Base-by-base conservation (phyloP, 2,329 filamentous ascomycete genomes). In the Phialemoniopsis sp. region DNA sequence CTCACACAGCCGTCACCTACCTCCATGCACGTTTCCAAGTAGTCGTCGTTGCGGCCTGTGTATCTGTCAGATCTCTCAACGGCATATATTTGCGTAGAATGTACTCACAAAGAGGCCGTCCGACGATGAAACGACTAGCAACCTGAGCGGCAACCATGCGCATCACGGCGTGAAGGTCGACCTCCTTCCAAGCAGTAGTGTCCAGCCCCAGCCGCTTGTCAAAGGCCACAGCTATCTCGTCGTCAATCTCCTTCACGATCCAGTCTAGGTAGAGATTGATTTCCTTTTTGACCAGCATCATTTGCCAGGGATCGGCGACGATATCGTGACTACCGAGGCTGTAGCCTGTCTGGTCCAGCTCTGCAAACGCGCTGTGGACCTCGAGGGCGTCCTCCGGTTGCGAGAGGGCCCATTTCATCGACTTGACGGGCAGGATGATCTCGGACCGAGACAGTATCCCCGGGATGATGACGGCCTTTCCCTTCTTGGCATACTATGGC, bases 381-480 rank as follows among this genome's bases (percentile, higher is more conserved):
- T 56, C 58, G 13, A 69, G 53, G 0, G 59, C 49, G 6, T 48
- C 46, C 2, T 70, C 66, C 1, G 63, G 64, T 37, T 69, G 68
- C 3, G 52, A 46, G 8, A 60, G 43, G 2, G 62, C 46, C 66
- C 67, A 70, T 28, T 58, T 54, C 54, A 71, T 52, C 2, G 59
- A 52, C 30, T 46, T 59, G 6, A 53, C 51, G 0, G 68, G 68
- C n/a, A 72, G 46, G 32, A 70, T 56, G n/a, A 70, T 47, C 42
- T 69, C 66, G 31, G 58, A 56, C 16, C 60, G 59, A 21, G 62
- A 54, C 3, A 59, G 63, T 7, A 67, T 50, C 5, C 63, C 62
- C 0, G 67, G 67, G 7, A 69, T 39, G 2, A 71, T 49, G 3
- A 70, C 67, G 0, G 64, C 50, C 28, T 57, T 56, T n/a, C 64